Base-by-base conservation (phyloP, 2,329 filamentous ascomycete genomes). In the Aquanectria penicillioides region DNA sequence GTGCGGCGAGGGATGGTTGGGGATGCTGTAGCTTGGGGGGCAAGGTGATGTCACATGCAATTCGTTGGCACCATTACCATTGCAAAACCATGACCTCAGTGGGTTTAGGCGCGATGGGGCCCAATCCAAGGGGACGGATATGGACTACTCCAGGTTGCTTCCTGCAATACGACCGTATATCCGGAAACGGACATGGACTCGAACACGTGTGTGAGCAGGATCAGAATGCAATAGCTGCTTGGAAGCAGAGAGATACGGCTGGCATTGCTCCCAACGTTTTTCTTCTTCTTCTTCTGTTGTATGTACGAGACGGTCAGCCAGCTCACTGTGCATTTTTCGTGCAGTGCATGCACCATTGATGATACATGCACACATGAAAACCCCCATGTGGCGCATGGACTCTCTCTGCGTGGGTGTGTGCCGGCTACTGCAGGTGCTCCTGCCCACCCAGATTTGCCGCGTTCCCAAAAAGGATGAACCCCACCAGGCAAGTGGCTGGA, bases 31-130 rank as follows among this genome's bases (percentile, higher is more conserved):
- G 33, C 15, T n/a, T 49, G 22, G 31, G 46, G 44, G 43, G 20
- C 43, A 47, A 62, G 50, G 64, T 67, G 67, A 71, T 70, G 67
- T 71, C 69, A 71, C 69, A 71, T 71, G 69, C 66, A 65, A 68
- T 49, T 67, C 38, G 22, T 41, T 31, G 50, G 23, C 36, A 40
- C 17, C n/a, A 22, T 28, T n/a, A 28, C 41, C 26, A 28, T 57
- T 20, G 26, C 36, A 23, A 46, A 54, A 43, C 53, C 53, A 56
- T 55, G 51, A 46, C 38, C 40, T 48, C 57, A 59, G 43, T 56
- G 51, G 37, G 28, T 55, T 54, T 59, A 55, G 56, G 44, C 43
- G 50, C 44, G 31, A 59, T 59, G 43, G 41, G 56, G 43, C 25
- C 37, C 22, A 43, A 38, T 58, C 34, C 26, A 29, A 46, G 31